Evolutionary conservation across 2,329 filamentous ascomycete species (phyloP).

Genomic region (Berkeleyomyces rouxiae): DNA sequence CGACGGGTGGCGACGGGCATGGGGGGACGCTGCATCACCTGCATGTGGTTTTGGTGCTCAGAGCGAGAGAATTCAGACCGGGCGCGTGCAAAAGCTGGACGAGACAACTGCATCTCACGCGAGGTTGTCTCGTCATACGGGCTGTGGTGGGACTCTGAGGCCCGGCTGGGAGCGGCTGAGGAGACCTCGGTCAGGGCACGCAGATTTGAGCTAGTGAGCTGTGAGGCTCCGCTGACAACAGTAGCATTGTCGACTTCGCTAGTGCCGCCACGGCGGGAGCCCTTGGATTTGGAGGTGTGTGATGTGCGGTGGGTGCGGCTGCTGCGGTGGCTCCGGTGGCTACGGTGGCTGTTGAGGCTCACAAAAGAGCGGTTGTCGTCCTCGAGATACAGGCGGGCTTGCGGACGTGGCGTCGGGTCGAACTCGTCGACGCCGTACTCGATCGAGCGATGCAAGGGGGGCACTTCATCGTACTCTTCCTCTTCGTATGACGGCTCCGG

Average conservation of each 20-base stretch:
- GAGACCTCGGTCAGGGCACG: constrained; percentile 37
- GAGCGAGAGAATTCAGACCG: constrained; percentile 20
- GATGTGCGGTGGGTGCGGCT: constrained; percentile 13
- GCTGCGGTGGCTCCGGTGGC: constrained; percentile 18
- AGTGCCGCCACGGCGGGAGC: constrained; percentile 15
- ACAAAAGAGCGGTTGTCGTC: constrained; percentile 23
- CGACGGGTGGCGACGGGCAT: constrained; percentile 1
- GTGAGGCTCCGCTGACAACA: constrained; percentile 21
- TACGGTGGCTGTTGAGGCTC: constrained; percentile 21
- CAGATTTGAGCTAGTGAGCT: constrained; percentile 35
- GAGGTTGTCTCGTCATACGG: constrained; percentile 28
- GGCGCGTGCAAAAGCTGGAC: constrained; percentile 22
- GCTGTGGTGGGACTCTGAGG: constrained; percentile 20
- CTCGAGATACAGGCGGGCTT: constrained; percentile 18
- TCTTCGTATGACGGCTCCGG: constrained; percentile 12
- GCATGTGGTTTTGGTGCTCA: constrained; percentile 26
- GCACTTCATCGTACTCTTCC: constrained; percentile 14
- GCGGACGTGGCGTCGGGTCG: constrained; percentile 11
- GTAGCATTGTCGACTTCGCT: constrained; percentile 6
- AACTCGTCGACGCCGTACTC: constrained; percentile 21
- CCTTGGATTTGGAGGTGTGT: constrained; percentile 11
- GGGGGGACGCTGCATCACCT: constrained; percentile 6
- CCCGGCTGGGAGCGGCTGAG: constrained; percentile 27
- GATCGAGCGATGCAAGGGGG: constrained; percentile 14
- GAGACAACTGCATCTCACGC: constrained; percentile 15